Evolutionary conservation across 768 basidiomycete genomes (phyloP), one percentile per base, ranked within the genome.

Genomic region (Termitomyces sp.): DNA sequence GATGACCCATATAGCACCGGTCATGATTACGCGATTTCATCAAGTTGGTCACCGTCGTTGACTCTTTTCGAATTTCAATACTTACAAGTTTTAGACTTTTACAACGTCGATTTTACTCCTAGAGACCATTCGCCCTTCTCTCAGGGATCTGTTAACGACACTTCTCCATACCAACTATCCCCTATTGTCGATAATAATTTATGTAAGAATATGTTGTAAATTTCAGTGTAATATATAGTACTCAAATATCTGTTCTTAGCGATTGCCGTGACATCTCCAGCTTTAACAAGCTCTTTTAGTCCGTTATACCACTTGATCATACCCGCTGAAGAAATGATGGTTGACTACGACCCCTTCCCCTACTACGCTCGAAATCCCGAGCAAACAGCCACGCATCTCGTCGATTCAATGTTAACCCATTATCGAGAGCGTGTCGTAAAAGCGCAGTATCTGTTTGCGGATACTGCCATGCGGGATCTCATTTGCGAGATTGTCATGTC

Each of bases 151-250:
- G 21, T 54, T 54, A 54, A 63, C 59, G 63, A 66, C 51, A 46
- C 51, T 37, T 54, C 47, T 59, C 54, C 59, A 43, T 58, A 60
- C 43, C 65, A 55, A 50, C 56, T 59, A 65, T 35, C 54, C 54
- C 35, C 53, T 56, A 40, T 59, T 61, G 55, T 63, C 41, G 62
- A 57, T 69, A 73, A 68, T 85, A 82, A 76, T 74, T 73, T 84
- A 80, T 84, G 86, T 87, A 87, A 87, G 86, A 81, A 71, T 65
- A 73, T 80, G 84, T 86, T 85, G 78, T 84, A 75, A 84, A 78
- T 79, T 73, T 47, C 50, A 31, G 76, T 73, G 76, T 80, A 79
- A 78, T 83, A 82, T 84, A 83, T 78, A 79, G 75, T 80, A 74
- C 82, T 86, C 81, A 85, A 84, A 19, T 75, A 26, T 52, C 59